Evolutionary conservation across 2,329 filamentous ascomycete species (phyloP).

Genomic region (Cadophora sp.): DNA sequence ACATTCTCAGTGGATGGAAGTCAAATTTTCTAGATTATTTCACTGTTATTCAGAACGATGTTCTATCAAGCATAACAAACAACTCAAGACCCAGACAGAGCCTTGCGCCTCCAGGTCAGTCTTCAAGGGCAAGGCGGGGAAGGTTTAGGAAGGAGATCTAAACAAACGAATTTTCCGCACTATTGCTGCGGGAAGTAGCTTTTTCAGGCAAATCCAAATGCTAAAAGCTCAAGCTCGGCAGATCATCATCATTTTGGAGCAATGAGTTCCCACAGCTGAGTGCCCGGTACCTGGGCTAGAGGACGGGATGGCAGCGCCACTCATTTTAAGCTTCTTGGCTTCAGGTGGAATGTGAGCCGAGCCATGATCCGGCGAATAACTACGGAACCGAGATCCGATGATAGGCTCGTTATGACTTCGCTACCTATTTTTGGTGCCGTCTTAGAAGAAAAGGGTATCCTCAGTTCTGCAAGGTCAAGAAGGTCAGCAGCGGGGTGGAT

Average conservation of each 20-base stretch:
- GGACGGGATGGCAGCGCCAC: slow-evolving; percentile 8
- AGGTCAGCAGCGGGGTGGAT: background rate
- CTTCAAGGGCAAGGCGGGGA: too few species aligned
- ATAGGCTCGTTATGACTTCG: background rate
- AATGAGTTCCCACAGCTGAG: background rate
- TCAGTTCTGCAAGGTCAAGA: background rate
- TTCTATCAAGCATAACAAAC: too few species aligned
- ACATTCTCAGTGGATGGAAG: too few species aligned
- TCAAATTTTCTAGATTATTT: too few species aligned
- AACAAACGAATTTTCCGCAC: background rate
- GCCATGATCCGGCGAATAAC: background rate
- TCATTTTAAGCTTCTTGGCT: background rate
- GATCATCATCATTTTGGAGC: background rate
- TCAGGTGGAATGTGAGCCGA: background rate
- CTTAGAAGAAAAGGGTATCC: too few species aligned
- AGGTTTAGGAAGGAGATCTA: too few species aligned
- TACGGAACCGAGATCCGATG: slow-evolving; percentile 5
- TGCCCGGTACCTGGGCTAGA: slow-evolving; percentile 3
- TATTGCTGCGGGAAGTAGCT: background rate
- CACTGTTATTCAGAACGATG: too few species aligned
- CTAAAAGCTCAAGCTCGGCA: background rate
- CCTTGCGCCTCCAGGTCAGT: too few species aligned
- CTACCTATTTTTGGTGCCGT: background rate
- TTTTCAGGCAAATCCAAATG: background rate
- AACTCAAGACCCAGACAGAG: too few species aligned